phyloP scores from a whole-genome alignment of 768 basidiomycete genomes.

The Russula emetica region DNA sequence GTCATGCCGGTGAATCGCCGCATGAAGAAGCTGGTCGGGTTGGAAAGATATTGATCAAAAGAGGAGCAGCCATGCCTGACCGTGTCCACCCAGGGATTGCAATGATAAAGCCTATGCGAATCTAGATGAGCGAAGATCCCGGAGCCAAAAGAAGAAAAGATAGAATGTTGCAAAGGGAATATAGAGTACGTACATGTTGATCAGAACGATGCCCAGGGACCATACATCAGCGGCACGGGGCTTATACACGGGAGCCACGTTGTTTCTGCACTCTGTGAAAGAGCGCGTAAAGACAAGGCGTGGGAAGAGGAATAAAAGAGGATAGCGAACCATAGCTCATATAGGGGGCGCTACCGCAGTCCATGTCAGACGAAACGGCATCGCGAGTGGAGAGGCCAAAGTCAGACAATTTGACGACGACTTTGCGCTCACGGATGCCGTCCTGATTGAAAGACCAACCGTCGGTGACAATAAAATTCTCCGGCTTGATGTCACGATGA shows the following conservation, averaged over 20 bases:
- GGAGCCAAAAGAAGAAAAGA: conserved; percentile 8
- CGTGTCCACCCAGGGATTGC: conserved; percentile 97
- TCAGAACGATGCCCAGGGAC: conserved; percentile 97
- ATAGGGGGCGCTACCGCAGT: conserved; percentile 97
- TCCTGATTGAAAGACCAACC: conserved; percentile 54
- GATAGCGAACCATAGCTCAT: conserved; percentile 85
- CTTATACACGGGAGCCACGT: conserved; percentile 88
- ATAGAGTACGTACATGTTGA: conserved; percentile 75
- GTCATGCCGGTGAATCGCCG: conserved; percentile 89
- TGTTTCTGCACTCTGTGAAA: conserved; percentile 89
- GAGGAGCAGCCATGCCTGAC: conserved; percentile 73
- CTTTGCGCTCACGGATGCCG: conserved; percentile 70
- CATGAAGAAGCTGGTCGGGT: conserved; percentile 84
- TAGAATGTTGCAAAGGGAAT: conserved; percentile 10
- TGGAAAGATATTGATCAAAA: conserved; percentile 73
- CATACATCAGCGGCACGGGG: conserved; percentile 97
- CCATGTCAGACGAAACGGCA: conserved; percentile 87
- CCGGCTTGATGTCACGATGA: conserved; percentile 98
- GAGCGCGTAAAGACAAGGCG: conserved; percentile 21
- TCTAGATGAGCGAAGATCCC: conserved; percentile 20
- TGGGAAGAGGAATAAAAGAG: conserved; percentile 5
- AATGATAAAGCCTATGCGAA: conserved; percentile 81
- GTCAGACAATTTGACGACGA: conserved; percentile 94
- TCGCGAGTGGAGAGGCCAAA: conserved; percentile 95
- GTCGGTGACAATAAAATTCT: conserved; percentile 96